Conservation (phyloP, 805 yeast genomes). For the Candida patagonica region DNA sequence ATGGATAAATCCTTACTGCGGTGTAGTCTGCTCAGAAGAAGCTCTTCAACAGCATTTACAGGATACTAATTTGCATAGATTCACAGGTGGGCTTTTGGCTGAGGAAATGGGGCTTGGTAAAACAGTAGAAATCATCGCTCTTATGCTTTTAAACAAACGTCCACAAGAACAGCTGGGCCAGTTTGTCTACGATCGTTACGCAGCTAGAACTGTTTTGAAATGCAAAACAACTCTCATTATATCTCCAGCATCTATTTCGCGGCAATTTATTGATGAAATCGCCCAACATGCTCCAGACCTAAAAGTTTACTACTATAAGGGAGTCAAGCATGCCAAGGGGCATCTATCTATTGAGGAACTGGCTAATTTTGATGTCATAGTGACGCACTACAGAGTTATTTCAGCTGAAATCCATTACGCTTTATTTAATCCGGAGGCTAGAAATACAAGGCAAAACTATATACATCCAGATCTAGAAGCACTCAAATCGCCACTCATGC, state of each 20-base stretch:
- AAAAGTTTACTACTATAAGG: constrained; percentile 55
- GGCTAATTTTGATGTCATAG: constrained; percentile 60
- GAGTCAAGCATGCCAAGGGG: constrained; percentile 35
- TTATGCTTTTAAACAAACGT: constrained; percentile 55
- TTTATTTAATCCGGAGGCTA: constrained; percentile 44
- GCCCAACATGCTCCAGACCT: constrained; percentile 48
- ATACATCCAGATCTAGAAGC: constrained; percentile 5
- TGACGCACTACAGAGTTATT: constrained; percentile 67
- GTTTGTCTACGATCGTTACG: constrained; percentile 30
- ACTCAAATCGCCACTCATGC: constrained; percentile 59
- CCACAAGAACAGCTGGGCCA: constrained; percentile 17
- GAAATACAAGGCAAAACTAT: constrained; percentile 9
- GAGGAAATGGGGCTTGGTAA: constrained; percentile 99
- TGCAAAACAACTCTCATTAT: constrained; percentile 71
- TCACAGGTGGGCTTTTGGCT: constrained; percentile 53
- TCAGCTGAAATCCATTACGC: constrained; percentile 76
- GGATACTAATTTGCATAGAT: neutral
- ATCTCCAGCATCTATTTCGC: constrained; percentile 74
- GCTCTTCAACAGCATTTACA: constrained; percentile 5
- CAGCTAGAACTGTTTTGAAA: constrained; percentile 37
- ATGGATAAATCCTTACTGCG: constrained; percentile 24
- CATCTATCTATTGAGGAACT: constrained; percentile 41
- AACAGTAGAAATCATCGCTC: constrained; percentile 72
- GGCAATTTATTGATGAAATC: constrained; percentile 83
- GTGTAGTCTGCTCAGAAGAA: constrained; percentile 11